Percentiles rank a stretch among this genome's conserved stretches.
phyloP scores from a whole-genome alignment of 108 stramenopile species.

The Discostella stelligeroides region DNA sequence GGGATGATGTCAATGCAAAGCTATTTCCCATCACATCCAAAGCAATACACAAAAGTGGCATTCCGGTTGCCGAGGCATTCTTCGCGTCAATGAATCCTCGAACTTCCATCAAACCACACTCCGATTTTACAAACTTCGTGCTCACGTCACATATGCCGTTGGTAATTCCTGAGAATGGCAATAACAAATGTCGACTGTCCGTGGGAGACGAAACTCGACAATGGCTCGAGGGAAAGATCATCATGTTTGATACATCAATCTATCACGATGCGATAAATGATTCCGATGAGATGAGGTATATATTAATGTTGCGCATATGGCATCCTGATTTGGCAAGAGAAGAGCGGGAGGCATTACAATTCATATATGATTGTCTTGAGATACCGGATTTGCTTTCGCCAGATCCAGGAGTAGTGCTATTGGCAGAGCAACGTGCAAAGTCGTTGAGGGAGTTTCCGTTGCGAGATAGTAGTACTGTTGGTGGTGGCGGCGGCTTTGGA shows the following conservation, averaged over 20 bases:
- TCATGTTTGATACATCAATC: constrained; percentile 87
- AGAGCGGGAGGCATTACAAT: constrained; percentile 87
- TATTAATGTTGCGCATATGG: constrained; percentile 91
- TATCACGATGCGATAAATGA: constrained; percentile 92
- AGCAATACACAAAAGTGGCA: constrained; percentile 67
- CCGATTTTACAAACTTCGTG: constrained; percentile 90
- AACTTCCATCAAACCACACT: constrained; percentile 63
- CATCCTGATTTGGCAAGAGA: constrained; percentile 87
- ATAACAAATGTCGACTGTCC: constrained; percentile 76
- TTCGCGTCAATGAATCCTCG: constrained; percentile 87
- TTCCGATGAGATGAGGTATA: constrained; percentile 78
- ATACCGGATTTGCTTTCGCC: constrained; percentile 65
- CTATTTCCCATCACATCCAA: constrained; percentile 82
- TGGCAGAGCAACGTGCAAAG: constrained; percentile 56
- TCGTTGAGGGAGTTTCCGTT: constrained; percentile 63
- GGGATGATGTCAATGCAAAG: constrained; percentile 80
- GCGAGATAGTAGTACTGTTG: constrained; percentile 8
- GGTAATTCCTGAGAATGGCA: constrained; percentile 80
- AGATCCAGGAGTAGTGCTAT: constrained; percentile 48
- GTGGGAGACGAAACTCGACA: constrained; percentile 78
- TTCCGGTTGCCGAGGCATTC: constrained; percentile 87
- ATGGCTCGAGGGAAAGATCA: constrained; percentile 85
- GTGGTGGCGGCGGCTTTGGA: constrained; percentile 41
- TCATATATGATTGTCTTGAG: constrained; percentile 85
- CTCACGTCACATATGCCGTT: constrained; percentile 88